Evolutionary conservation across 2,329 filamentous ascomycete genomes (phyloP).

Genomic region (Bipolaris victoriae): DNA sequence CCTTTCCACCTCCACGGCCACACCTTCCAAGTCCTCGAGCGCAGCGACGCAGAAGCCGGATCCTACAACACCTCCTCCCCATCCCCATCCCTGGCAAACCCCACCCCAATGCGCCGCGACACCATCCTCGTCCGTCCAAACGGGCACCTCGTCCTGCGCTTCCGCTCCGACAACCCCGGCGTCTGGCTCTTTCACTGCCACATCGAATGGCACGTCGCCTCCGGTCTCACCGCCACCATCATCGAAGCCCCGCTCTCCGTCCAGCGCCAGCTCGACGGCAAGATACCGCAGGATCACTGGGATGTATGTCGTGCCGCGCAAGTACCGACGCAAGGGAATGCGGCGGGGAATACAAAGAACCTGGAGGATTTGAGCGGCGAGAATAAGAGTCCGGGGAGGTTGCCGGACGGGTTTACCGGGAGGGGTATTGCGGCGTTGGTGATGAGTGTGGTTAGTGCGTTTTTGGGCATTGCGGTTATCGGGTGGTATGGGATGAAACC

Average conservation of each 20-base stretch:
- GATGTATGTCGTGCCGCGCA: constrained; percentile 63
- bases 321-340: constrained; percentile 69
- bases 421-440: constrained; percentile 75
- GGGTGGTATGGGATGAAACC: constrained; percentile 67
- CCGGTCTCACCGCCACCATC: constrained; percentile 59
- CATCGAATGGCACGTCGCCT: constrained; percentile 51
- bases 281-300: constrained; percentile 67
- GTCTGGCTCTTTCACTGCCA: constrained; percentile 46
- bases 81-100: constrained; percentile 18
- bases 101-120: constrained; percentile 58
- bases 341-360: constrained; percentile 72
- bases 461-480: constrained; percentile 71
- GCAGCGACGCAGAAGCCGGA: constrained; percentile 44
- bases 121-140: constrained; percentile 61
- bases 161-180: constrained; percentile 58
- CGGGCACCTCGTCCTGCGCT: constrained; percentile 62
- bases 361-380: constrained; percentile 61
- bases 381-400: constrained; percentile 59
- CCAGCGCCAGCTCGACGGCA: constrained; percentile 54
- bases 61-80: constrained; percentile 55
- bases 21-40: constrained; percentile 45
- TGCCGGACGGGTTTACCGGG: constrained; percentile 74
- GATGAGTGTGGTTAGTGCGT: constrained; percentile 71
- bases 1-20: constrained; percentile 73
- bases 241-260: constrained; percentile 62